Evolutionary conservation across 108 stramenopile species (phyloP).

Genomic region (Stephanodiscus minutulus): DNA sequence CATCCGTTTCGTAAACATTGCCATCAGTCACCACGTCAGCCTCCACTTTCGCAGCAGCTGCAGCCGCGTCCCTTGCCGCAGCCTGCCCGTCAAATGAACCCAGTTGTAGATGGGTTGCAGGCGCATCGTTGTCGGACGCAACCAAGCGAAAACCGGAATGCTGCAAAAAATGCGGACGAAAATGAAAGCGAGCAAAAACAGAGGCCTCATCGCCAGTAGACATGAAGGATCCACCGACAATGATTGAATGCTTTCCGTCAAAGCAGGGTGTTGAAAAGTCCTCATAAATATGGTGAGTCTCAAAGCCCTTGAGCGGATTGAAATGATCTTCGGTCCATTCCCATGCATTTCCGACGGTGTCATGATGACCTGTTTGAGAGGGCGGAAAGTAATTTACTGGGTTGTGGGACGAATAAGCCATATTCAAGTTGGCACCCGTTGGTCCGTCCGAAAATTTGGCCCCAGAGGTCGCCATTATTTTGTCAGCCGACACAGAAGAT

Average conservation of each 20-base stretch:
- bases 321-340: conserved; percentile 95
- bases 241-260: conserved; percentile 94
- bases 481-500: conserved; percentile 55
- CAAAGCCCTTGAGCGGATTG: conserved; percentile 86
- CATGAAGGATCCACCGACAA: conserved; percentile 92
- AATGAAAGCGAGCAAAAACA: conserved; percentile 92
- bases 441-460: conserved; percentile 56
- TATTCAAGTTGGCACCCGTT: conserved; percentile 73
- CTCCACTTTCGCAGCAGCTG: conserved; percentile 19
- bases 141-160: conserved; percentile 94
- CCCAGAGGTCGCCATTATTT: conserved; percentile 75
- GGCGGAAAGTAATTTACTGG: conserved; percentile 78
- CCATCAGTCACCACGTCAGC: not conserved
- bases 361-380: conserved; percentile 76
- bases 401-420: conserved; percentile 78
- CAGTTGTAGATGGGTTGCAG: conserved; percentile 76
- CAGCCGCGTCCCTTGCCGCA: conserved; percentile 51
- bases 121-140: conserved; percentile 70
- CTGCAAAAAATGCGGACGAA: conserved; percentile 94
- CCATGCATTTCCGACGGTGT: conserved; percentile 94
- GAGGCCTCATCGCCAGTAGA: conserved; percentile 94
- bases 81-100: conserved; percentile 73
- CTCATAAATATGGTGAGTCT: conserved; percentile 88
- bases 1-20: conserved; percentile 81
- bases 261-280: conserved; percentile 96